phyloP scores from a whole-genome alignment of 2,329 filamentous ascomycete genomes.

The Colletotrichum camelliae region DNA sequence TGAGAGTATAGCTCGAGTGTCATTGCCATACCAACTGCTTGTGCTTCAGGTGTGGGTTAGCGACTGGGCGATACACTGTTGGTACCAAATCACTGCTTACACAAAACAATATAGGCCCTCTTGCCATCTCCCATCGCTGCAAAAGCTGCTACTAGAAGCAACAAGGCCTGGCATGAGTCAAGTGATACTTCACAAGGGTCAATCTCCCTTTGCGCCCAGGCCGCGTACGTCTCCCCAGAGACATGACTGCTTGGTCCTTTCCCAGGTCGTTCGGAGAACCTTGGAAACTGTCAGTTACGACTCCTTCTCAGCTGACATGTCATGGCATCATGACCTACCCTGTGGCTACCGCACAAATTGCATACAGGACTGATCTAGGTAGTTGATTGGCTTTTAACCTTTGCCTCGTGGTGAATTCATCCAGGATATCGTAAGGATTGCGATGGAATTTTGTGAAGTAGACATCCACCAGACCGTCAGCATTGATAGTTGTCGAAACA shows the following conservation, averaged over 20 bases:
- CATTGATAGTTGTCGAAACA: not conserved
- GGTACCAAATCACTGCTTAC: not conserved
- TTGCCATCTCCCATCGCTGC: not conserved
- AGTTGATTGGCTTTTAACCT: conserved; percentile 4
- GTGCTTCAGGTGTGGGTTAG: not conserved
- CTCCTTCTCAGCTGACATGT: too few relatives aligned
- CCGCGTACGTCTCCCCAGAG: not conserved
- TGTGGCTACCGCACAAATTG: conserved; percentile 8
- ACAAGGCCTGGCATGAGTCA: conserved; percentile 4
- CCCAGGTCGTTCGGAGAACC: not conserved
- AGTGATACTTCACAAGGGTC: not conserved
- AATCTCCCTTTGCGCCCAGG: conserved; percentile 5
- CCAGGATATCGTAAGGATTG: conserved; percentile 6
- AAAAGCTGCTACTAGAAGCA: not conserved
- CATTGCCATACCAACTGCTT: conserved; percentile 4
- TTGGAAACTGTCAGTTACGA: not conserved
- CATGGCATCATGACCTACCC: not conserved
- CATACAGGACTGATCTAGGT: not conserved
- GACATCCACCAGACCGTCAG: conserved; percentile 3
- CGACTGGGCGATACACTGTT: not conserved
- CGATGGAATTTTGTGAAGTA: conserved; percentile 11
- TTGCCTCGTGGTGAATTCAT: not conserved
- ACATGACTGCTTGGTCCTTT: conserved; percentile 9
- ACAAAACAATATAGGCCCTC: not conserved
- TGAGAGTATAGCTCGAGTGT: not conserved